These are phyloP conservation scores for Annulohypoxylon nitens DNA, from an alignment of 495 filamentous ascomycete species.

Conservation along the genomic window DNA sequence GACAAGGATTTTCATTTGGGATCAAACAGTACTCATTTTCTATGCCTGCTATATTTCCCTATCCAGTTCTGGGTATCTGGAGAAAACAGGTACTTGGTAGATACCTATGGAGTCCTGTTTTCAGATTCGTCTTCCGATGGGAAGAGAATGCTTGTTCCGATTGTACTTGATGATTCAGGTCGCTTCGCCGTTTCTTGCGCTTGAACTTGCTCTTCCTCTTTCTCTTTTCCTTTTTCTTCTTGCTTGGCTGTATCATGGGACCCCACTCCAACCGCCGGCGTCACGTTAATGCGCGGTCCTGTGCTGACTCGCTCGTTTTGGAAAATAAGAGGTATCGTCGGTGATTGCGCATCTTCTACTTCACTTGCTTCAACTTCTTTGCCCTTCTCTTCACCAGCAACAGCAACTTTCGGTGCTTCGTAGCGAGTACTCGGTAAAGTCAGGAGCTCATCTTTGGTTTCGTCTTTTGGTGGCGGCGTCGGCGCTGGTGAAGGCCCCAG, in stretches of 20 bases:
- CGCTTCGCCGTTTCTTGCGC: neutral
- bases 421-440: neutral
- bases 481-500: slow-evolving; percentile 18
- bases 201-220: neutral
- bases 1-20: neutral
- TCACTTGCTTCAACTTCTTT: neutral
- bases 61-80: neutral
- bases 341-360: slow-evolving; percentile 4
- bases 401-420: neutral
- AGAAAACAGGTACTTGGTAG: neutral
- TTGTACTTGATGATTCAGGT: slow-evolving; percentile 13
- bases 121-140: slow-evolving; percentile 30
- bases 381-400: too few species aligned
- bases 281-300: neutral
- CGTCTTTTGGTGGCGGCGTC: slow-evolving; percentile 4
- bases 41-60: slow-evolving; percentile 6
- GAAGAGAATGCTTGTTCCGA: slow-evolving; percentile 37
- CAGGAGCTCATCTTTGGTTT: neutral
- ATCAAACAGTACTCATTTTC: neutral
- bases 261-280: neutral
- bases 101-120: too few species aligned
- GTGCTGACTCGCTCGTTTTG: neutral
- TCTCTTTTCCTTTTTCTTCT: neutral
- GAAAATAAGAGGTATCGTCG: slow-evolving; percentile 5
- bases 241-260: neutral